phyloP scores from a whole-genome alignment of 2,329 filamentous ascomycete species.

The Stachybotrys echinatus region DNA sequence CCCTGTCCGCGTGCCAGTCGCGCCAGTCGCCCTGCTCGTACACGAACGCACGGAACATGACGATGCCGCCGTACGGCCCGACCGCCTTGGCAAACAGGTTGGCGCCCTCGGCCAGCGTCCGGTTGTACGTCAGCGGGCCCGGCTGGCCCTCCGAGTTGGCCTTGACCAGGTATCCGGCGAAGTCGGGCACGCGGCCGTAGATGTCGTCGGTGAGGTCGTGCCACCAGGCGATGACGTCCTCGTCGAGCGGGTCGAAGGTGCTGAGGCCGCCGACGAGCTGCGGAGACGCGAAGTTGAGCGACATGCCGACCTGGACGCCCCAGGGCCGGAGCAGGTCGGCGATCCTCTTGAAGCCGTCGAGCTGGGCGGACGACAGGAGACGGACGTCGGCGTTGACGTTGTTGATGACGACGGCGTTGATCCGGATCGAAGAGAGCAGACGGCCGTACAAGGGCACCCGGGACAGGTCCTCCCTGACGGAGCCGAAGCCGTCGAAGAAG shows the following conservation, averaged over 20 bases:
- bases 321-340: slow-evolving; percentile 63
- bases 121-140: slow-evolving; percentile 63
- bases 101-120: slow-evolving; percentile 62
- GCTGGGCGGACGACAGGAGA: slow-evolving; percentile 49
- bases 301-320: slow-evolving; percentile 60
- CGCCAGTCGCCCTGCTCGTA: slow-evolving; percentile 56
- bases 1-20: slow-evolving; percentile 62
- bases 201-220: slow-evolving; percentile 51
- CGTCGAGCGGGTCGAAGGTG: slow-evolving; percentile 62
- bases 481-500: slow-evolving; percentile 56
- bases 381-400: slow-evolving; percentile 66
- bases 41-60: slow-evolving; percentile 58
- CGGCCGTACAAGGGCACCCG: slow-evolving; percentile 59
- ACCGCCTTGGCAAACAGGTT: slow-evolving; percentile 61
- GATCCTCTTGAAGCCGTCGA: slow-evolving; percentile 56
- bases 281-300: slow-evolving; percentile 65
- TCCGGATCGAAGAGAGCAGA: slow-evolving; percentile 57
- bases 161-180: slow-evolving; percentile 66
- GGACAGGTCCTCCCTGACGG: slow-evolving; percentile 51
- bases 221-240: slow-evolving; percentile 59
- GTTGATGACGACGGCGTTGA: slow-evolving; percentile 65
- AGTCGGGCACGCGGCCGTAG: slow-evolving; percentile 58
- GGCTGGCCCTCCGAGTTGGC: slow-evolving; percentile 69
- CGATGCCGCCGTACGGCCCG: slow-evolving; percentile 52
- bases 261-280: slow-evolving; percentile 46